Conservation (phyloP, 2,329 filamentous ascomycete species). For the Pezicula rhizophila region DNA sequence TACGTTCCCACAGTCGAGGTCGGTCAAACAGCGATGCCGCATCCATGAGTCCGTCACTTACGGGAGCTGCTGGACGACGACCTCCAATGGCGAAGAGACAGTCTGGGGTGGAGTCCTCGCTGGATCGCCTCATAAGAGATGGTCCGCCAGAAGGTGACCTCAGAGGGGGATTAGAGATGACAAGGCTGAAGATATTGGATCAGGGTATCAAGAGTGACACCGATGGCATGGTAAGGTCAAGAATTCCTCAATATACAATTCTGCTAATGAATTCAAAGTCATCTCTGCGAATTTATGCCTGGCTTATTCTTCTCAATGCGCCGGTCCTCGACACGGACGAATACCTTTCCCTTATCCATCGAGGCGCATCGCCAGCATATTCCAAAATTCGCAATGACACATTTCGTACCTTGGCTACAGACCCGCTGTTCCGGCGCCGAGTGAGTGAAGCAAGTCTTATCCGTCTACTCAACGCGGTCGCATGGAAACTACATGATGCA, state of each 20-base stretch:
- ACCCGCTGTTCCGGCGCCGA: conserved; percentile 91
- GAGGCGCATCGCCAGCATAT: conserved; percentile 89
- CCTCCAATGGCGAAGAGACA: conserved; percentile 39
- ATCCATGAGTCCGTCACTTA: conserved; percentile 30
- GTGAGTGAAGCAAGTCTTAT: conserved; percentile 95
- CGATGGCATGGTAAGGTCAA: conserved; percentile 67
- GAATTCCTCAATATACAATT: conserved; percentile 3
- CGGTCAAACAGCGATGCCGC: conserved; percentile 71
- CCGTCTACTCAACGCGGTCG: conserved; percentile 86
- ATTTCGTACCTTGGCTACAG: conserved; percentile 91
- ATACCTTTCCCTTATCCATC: conserved; percentile 85
- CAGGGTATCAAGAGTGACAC: conserved; percentile 71
- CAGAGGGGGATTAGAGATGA: conserved; percentile 59
- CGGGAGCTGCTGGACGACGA: conserved; percentile 36
- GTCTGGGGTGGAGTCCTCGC: conserved; percentile 48
- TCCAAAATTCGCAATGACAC: conserved; percentile 98
- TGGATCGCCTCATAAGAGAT: conserved; percentile 75
- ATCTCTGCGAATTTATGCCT: conserved; percentile 86
- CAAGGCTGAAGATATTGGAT: conserved; percentile 67
- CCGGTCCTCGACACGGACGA: conserved; percentile 78
- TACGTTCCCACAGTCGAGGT: conserved; percentile 39
- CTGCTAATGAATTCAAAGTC: conserved; percentile 51
- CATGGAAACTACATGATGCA: conserved; percentile 86
- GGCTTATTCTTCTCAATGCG: conserved; percentile 88
- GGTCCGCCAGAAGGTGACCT: conserved; percentile 70